phyloP scores from a whole-genome alignment of 768 basidiomycete genomes.

The Auricularia sp. region DNA sequence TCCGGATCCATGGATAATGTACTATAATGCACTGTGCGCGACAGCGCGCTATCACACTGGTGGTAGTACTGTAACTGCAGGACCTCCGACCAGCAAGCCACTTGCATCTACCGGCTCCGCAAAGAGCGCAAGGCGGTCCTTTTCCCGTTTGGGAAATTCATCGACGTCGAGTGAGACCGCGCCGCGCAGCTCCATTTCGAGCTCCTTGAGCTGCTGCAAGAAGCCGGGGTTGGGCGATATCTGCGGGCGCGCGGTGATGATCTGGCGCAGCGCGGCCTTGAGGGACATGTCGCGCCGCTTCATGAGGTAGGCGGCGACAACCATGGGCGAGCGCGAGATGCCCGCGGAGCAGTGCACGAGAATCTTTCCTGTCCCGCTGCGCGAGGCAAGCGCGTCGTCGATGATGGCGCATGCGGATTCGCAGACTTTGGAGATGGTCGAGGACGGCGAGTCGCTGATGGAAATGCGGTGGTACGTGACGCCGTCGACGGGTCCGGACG shows the following conservation, averaged over 20 bases:
- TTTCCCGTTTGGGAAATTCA: slow-evolving; percentile 23
- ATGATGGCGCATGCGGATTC: slow-evolving; percentile 24
- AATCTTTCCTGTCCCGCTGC: slow-evolving; percentile 22
- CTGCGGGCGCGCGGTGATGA: slow-evolving; percentile 25
- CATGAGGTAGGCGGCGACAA: slow-evolving; percentile 35
- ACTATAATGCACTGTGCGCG: too few relatives aligned
- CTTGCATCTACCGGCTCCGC: too few relatives aligned
- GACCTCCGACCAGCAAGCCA: too few relatives aligned
- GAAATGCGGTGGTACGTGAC: slow-evolving; percentile 30
- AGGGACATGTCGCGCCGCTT: slow-evolving; percentile 25
- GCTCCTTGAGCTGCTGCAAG: slow-evolving; percentile 29
- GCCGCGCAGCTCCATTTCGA: slow-evolving; percentile 17
- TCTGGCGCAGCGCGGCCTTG: slow-evolving; percentile 26
- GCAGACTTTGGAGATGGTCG: slow-evolving; percentile 19
- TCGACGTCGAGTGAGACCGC: slow-evolving; percentile 24
- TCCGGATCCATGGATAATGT: too few relatives aligned
- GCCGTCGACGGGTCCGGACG: slow-evolving; percentile 18
- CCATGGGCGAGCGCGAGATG: slow-evolving; percentile 35
- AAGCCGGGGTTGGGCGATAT: slow-evolving; percentile 35
- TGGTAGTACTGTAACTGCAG: too few relatives aligned
- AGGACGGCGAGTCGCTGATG: slow-evolving; percentile 24
- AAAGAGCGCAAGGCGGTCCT: slow-evolving; percentile 23
- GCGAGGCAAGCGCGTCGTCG: slow-evolving; percentile 12
- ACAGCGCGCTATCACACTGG: too few relatives aligned
- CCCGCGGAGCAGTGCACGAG: slow-evolving; percentile 37